phyloP scores from a whole-genome alignment of 163 green algal genomes.

The Coccomyxa subellipsoidea region DNA sequence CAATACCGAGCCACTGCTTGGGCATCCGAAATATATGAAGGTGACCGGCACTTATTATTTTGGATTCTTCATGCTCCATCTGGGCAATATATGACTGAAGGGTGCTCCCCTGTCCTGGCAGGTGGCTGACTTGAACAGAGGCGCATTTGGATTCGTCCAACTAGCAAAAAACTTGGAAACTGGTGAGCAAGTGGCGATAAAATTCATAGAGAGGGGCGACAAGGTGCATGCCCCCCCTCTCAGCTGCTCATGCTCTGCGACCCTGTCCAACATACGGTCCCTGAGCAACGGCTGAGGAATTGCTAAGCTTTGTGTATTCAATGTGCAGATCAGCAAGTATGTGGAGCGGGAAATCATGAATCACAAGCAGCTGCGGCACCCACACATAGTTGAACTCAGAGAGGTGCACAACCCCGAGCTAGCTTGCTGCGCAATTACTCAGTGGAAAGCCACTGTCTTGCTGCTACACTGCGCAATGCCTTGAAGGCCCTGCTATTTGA shows the following conservation, averaged over 20 bases:
- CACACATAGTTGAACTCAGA: constrained; percentile 30
- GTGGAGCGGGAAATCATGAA: constrained; percentile 36
- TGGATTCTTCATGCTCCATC: background rate
- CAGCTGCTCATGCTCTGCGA: background rate
- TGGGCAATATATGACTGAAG: too few relatives aligned
- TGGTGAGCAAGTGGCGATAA: constrained; percentile 38
- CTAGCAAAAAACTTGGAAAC: constrained; percentile 10
- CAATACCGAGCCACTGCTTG: constrained; percentile 3
- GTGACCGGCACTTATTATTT: background rate
- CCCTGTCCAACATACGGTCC: too few relatives aligned
- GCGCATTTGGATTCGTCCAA: constrained; percentile 36
- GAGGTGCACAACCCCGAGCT: constrained; percentile 21
- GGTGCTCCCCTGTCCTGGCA: background rate
- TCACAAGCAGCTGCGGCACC: constrained; percentile 26
- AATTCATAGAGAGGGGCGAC: constrained; percentile 13
- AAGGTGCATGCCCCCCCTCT: background rate
- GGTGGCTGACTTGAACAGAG: constrained; percentile 19
- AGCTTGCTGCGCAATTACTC: too few relatives aligned
- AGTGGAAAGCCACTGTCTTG: too few relatives aligned
- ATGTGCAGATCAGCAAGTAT: constrained; percentile 34
- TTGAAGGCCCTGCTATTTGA: too few relatives aligned
- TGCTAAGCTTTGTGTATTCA: too few relatives aligned
- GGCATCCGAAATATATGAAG: constrained; percentile 7
- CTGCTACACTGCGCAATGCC: too few relatives aligned
- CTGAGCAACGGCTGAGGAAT: background rate